These are phyloP conservation scores for Betula pendula DNA, from an alignment of 306 rosid genomes.

Conservation along the genomic window DNA sequence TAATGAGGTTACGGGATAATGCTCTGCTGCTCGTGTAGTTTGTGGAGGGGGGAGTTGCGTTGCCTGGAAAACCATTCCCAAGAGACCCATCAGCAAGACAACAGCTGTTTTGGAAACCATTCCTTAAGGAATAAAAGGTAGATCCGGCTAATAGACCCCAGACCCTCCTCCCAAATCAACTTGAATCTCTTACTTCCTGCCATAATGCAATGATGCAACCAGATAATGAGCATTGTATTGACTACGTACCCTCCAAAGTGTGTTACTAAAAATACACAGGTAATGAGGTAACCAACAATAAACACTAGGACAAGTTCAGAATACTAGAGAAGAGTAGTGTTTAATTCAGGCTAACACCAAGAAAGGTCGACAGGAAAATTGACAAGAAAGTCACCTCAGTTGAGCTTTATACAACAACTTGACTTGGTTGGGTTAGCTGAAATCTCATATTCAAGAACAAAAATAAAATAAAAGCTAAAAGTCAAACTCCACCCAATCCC, in stretches of 20 bases:
- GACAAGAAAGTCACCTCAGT: not conserved
- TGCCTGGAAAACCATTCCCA: slow-evolving; percentile 75
- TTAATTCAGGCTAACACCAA: not conserved
- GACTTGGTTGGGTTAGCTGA: not conserved
- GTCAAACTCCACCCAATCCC: not conserved
- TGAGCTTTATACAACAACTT: not conserved
- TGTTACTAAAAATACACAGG: not conserved
- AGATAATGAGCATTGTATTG: not conserved
- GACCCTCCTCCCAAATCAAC: slow-evolving; percentile 21
- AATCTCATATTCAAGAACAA: not conserved
- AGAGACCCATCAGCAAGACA: slow-evolving; percentile 59
- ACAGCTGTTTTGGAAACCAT: slow-evolving; percentile 56
- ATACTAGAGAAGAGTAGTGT: not conserved
- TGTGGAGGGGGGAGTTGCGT: slow-evolving; percentile 40
- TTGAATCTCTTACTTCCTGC: slow-evolving; percentile 30
- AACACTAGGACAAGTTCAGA: not conserved
- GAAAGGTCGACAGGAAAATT: not conserved
- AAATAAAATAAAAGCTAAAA: not conserved
- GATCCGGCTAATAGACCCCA: not conserved
- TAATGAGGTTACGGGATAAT: slow-evolving; percentile 28
- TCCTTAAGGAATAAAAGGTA: slow-evolving; percentile 16
- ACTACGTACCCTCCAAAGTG: not conserved
- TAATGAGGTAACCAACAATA: not conserved
- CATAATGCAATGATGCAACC: not conserved
- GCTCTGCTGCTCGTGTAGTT: slow-evolving; percentile 7